These are phyloP conservation scores for Capsella bursapastoris DNA, from an alignment of 345 rosid species.

Conservation along the genomic window DNA sequence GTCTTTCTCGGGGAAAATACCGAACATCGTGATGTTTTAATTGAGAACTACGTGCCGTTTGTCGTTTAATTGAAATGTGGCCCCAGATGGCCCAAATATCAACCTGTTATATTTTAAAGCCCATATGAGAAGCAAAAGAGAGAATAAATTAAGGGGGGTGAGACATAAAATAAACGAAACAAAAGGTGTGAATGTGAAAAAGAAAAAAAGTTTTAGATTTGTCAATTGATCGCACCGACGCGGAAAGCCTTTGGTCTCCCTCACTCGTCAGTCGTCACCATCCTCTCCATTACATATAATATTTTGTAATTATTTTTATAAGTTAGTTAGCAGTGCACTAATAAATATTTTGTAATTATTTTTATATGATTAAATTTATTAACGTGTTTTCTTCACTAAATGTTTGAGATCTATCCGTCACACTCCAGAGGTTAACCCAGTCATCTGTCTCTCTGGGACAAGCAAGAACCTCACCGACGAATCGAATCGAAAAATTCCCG, in stretches of 20 bases:
- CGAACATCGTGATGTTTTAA: conserved; percentile 6
- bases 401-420: conserved; percentile 47
- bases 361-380: not conserved
- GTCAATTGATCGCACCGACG: conserved; percentile 40
- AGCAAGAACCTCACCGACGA: conserved; percentile 34
- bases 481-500: conserved; percentile 6
- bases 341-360: not conserved
- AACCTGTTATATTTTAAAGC: not conserved
- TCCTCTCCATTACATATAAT: not conserved
- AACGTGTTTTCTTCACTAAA: conserved; percentile 33
- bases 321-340: conserved; percentile 34
- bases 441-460: conserved; percentile 3
- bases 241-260: conserved; percentile 7
- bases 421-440: conserved; percentile 32
- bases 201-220: not conserved
- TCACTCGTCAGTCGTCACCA: conserved; percentile 18
- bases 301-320: not conserved
- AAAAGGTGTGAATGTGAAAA: conserved; percentile 5
- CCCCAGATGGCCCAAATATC: not conserved
- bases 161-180: not conserved
- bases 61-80: not conserved
- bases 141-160: not conserved
- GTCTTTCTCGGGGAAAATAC: not conserved
- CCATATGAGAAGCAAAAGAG: not conserved
- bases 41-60: conserved; percentile 12